Evolutionary conservation across 73 alveolate species (phyloP).

Genomic region (Paramecium sonneborni): DNA sequence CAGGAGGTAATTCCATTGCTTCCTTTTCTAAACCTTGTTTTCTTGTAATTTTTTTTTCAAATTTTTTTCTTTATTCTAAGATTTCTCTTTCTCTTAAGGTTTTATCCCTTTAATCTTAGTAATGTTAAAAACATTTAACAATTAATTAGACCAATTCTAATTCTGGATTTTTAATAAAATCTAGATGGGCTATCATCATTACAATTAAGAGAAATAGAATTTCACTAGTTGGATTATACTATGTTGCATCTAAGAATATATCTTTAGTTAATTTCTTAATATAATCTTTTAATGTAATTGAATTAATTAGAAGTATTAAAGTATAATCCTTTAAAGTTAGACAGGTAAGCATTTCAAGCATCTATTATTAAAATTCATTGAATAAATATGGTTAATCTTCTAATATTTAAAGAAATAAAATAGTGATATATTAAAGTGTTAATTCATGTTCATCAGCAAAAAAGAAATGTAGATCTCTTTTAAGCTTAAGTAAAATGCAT

Average conservation of each 20-base stretch:
- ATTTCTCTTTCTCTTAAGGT: not conserved
- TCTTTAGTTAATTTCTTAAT: not conserved
- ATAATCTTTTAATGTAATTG: not conserved
- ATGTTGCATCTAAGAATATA: not conserved
- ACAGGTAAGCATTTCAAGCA: not conserved
- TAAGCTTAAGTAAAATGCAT: not conserved
- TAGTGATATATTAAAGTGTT: not conserved
- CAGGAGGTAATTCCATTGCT: not conserved
- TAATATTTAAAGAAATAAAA: not conserved
- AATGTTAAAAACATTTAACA: not conserved
- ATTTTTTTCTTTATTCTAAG: not conserved
- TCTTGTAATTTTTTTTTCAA: not conserved
- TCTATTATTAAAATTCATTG: not conserved
- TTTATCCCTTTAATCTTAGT: not conserved
- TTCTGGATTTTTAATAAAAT: conserved; percentile 35
- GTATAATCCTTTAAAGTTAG: not conserved
- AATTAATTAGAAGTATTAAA: not conserved
- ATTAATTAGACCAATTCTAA: not conserved
- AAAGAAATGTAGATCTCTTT: not conserved
- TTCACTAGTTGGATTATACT: not conserved
- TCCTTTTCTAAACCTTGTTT: not conserved
- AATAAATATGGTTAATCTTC: not conserved
- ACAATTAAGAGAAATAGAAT: not conserved
- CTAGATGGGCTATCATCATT: conserved; percentile 26
- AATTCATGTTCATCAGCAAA: conserved; percentile 37